phyloP scores from a whole-genome alignment of 345 rosid species.

The Ceriops zippeliana region DNA sequence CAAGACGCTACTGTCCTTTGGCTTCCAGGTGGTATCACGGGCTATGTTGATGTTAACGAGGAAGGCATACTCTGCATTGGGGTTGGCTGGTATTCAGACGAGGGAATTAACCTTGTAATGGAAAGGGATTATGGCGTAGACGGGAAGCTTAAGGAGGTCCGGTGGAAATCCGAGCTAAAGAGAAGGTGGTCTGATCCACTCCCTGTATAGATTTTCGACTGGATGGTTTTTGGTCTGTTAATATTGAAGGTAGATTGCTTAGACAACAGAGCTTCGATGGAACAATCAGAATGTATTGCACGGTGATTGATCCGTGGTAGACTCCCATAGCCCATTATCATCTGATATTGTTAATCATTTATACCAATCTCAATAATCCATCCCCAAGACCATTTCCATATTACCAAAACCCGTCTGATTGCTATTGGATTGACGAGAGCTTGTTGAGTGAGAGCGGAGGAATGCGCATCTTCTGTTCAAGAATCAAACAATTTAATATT shows the following conservation, averaged over 20 bases:
- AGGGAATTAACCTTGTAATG: constrained; percentile 89
- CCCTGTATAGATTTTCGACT: constrained; percentile 20
- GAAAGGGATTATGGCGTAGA: constrained; percentile 81
- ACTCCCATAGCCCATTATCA: too few species aligned
- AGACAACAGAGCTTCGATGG: neutral
- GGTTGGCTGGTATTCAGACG: constrained; percentile 85
- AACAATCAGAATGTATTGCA: neutral
- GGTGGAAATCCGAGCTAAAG: constrained; percentile 76
- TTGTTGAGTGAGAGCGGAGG: too few species aligned
- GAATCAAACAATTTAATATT: too few species aligned
- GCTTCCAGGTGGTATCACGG: constrained; percentile 83
- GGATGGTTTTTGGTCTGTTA: neutral
- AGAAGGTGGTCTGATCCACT: constrained; percentile 59
- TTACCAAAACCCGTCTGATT: too few species aligned
- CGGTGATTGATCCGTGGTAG: neutral
- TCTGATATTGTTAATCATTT: too few species aligned
- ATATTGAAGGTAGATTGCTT: neutral
- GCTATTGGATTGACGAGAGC: too few species aligned
- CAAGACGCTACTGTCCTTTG: constrained; percentile 69
- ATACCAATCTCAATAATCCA: too few species aligned
- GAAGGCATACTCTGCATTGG: constrained; percentile 83
- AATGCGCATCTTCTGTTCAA: too few species aligned
- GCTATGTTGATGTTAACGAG: constrained; percentile 61
- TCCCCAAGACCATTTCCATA: too few species aligned
- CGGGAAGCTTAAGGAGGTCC: constrained; percentile 79